Conservation (phyloP, 192 early-diverging fungal genomes). For the Pilaira anomala region DNA sequence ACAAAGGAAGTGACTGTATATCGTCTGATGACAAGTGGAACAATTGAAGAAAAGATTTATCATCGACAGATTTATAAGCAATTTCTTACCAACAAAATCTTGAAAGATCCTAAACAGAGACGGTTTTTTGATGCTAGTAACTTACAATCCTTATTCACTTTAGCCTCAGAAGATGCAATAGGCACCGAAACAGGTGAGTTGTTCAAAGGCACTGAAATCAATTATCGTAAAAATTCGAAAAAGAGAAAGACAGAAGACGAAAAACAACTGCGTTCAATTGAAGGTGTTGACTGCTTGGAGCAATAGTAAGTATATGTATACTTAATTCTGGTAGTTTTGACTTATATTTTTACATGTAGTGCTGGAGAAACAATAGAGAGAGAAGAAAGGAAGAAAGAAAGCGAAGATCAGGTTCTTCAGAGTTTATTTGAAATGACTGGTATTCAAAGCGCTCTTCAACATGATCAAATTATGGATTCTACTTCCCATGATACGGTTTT, state of each 20-base stretch:
- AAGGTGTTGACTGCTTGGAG: constrained; percentile 40
- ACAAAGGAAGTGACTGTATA: constrained; percentile 86
- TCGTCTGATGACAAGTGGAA: constrained; percentile 91
- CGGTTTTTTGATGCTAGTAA: constrained; percentile 80
- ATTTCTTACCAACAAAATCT: constrained; percentile 93
- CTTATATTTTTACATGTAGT: constrained; percentile 3
- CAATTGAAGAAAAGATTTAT: constrained; percentile 96
- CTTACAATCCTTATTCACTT: constrained; percentile 83
- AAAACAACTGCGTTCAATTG: constrained; percentile 29
- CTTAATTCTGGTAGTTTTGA: not conserved
- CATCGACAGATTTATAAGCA: constrained; percentile 98
- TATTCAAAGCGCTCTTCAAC: constrained; percentile 85
- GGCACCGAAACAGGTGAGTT: constrained; percentile 84
- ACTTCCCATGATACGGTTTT: constrained; percentile 57
- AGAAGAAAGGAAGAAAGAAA: constrained; percentile 8
- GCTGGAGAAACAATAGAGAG: constrained; percentile 23
- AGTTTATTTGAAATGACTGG: constrained; percentile 82
- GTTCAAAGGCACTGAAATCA: constrained; percentile 73
- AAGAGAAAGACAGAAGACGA: constrained; percentile 30
- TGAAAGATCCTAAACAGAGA: constrained; percentile 84
- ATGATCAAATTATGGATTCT: constrained; percentile 85
- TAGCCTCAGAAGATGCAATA: constrained; percentile 49
- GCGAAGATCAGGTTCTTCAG: constrained; percentile 64
- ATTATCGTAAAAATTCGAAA: constrained; percentile 22
- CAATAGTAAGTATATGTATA: constrained; percentile 30